These are phyloP conservation scores for Botrytis porri DNA, from an alignment of 2,329 filamentous ascomycete species.

Conservation along the genomic window DNA sequence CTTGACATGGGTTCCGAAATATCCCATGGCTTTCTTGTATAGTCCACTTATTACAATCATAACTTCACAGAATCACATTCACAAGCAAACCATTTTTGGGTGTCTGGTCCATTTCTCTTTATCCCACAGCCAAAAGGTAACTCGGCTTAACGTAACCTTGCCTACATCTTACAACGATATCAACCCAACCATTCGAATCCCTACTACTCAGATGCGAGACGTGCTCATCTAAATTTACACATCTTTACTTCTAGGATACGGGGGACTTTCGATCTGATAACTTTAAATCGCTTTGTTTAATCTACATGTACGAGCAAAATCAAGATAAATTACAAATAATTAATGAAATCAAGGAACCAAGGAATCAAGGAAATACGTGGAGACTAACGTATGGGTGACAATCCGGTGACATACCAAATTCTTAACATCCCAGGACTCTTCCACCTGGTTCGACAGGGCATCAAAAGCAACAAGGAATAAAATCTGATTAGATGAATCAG, in stretches of 20 bases:
- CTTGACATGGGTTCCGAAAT: neutral
- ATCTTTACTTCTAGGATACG: neutral
- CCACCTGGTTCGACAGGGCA: neutral
- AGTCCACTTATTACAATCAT: neutral
- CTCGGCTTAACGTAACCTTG: neutral
- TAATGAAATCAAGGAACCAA: neutral
- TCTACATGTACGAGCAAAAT: neutral
- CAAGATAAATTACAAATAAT: neutral
- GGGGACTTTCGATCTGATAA: slow-evolving; percentile 6
- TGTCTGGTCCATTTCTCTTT: neutral
- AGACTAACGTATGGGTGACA: neutral
- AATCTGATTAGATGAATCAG: slow-evolving; percentile 10
- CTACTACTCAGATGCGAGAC: neutral
- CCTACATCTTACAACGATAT: neutral
- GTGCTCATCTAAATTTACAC: neutral
- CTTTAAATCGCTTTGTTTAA: neutral
- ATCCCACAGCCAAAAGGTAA: neutral
- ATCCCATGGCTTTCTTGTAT: neutral
- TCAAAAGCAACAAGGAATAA: neutral
- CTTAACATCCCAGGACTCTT: neutral
- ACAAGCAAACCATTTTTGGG: neutral
- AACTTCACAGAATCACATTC: neutral
- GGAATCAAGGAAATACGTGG: neutral
- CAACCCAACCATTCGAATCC: neutral
- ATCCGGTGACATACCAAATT: neutral